Percentiles rank a stretch among this genome's conserved stretches.
phyloP scores from a whole-genome alignment of 805 yeast species.

The Cyberlindnera suaveolens region DNA sequence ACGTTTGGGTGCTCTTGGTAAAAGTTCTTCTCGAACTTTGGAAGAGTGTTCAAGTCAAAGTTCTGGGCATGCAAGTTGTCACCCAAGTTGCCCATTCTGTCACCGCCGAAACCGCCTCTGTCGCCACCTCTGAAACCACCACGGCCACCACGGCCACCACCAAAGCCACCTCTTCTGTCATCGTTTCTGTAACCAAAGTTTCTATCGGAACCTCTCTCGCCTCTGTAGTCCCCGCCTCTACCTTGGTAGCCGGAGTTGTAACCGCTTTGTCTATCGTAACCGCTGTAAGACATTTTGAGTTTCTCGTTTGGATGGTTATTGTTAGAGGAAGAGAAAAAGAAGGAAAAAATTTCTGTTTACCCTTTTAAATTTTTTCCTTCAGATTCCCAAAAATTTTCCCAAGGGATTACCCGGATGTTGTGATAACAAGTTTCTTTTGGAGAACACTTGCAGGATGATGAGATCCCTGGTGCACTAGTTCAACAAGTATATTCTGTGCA shows the following conservation, averaged over 20 bases:
- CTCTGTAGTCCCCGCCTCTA: constrained; percentile 18
- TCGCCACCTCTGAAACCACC: constrained; percentile 33
- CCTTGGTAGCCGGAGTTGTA: constrained; percentile 19
- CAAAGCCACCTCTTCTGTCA: constrained; percentile 25
- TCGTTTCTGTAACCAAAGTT: constrained; percentile 19
- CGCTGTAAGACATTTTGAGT: constrained; percentile 17
- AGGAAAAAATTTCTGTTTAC: neutral
- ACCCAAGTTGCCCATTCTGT: constrained; percentile 43
- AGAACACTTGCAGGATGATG: too few relatives aligned
- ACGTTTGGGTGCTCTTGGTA: constrained; percentile 83
- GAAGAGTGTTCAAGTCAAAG: constrained; percentile 73
- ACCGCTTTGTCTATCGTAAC: constrained; percentile 14
- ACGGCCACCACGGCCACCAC: constrained; percentile 19
- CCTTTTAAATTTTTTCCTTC: neutral
- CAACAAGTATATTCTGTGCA: too few relatives aligned
- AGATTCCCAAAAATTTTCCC: neutral
- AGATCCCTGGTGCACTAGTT: too few relatives aligned
- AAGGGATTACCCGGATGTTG: constrained; percentile 4
- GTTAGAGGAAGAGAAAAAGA: neutral
- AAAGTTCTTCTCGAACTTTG: constrained; percentile 92
- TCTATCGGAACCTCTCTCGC: constrained; percentile 23
- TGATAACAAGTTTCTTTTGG: too few relatives aligned
- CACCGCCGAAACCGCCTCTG: constrained; percentile 33
- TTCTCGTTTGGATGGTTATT: neutral
- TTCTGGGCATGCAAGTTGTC: constrained; percentile 61